These are phyloP conservation scores for Penicilliopsis zonata DNA, from an alignment of 495 filamentous ascomycete genomes.

Conservation along the genomic window DNA sequence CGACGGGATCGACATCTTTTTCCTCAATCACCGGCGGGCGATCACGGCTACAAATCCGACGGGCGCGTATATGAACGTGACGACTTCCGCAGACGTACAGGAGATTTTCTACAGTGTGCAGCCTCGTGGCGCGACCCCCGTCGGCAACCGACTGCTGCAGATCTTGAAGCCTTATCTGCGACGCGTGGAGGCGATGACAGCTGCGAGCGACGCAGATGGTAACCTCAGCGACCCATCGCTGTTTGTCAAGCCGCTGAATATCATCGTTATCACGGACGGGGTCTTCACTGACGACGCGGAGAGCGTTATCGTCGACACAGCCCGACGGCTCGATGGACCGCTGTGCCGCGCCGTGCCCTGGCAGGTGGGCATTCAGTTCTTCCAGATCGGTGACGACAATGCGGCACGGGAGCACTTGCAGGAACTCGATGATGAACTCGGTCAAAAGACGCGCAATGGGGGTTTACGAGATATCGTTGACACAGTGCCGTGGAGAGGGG, in stretches of 20 bases:
- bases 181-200: constrained; percentile 24
- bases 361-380: constrained; percentile 94
- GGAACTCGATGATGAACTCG: constrained; percentile 70
- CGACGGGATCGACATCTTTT: constrained; percentile 92
- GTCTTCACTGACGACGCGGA: constrained; percentile 75
- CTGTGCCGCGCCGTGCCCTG: constrained; percentile 57
- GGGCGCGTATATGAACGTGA: constrained; percentile 47
- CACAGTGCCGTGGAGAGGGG: constrained; percentile 63
- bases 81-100: constrained; percentile 35
- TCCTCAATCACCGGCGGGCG: constrained; percentile 56
- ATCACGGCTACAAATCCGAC: constrained; percentile 11
- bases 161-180: constrained; percentile 65
- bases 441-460: constrained; percentile 27
- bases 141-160: constrained; percentile 56
- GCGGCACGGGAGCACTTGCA: constrained; percentile 50
- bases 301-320: constrained; percentile 51
- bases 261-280: constrained; percentile 91
- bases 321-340: constrained; percentile 52
- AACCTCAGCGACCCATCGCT: constrained; percentile 1
- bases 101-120: constrained; percentile 54
- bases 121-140: constrained; percentile 60
- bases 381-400: constrained; percentile 77
- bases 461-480: constrained; percentile 84
- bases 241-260: constrained; percentile 68
- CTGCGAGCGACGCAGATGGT: constrained; percentile 27